phyloP scores from a whole-genome alignment of 805 yeast genomes.

The Sugiyamaella marilandica region DNA sequence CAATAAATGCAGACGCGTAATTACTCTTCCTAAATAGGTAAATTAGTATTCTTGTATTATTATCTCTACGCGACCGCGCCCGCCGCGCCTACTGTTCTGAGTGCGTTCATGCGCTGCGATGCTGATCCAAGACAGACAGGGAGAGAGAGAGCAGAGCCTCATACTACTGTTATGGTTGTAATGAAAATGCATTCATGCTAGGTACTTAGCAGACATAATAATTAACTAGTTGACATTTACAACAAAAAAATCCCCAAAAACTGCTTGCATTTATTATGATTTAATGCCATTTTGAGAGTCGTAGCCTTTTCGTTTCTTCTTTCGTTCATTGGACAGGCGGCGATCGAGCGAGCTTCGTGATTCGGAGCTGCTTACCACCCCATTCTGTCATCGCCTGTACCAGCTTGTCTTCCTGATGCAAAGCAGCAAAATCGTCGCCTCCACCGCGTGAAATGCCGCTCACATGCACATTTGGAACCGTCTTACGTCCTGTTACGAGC shows the following conservation, averaged over 20 bases:
- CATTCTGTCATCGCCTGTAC: slow-evolving; percentile 51
- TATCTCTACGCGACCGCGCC: no score
- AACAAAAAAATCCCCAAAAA: not conserved
- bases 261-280: no score
- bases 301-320: no score
- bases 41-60: not conserved
- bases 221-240: not conserved
- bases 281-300: no score
- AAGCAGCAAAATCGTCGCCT: slow-evolving; percentile 65
- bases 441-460: slow-evolving; percentile 82
- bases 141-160: not conserved
- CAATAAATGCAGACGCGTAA: not conserved
- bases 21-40: slow-evolving; percentile 8
- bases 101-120: no score
- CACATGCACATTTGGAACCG: slow-evolving; percentile 87
- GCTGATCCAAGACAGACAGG: no score
- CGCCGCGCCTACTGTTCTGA: no score
- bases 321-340: slow-evolving; percentile 3
- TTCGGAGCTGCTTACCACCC: slow-evolving; percentile 33
- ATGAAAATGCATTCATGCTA: slow-evolving; percentile 1
- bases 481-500: slow-evolving; percentile 64
- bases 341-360: slow-evolving; percentile 19
- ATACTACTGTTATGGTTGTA: no score
- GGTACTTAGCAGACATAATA: no score
- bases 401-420: slow-evolving; percentile 57